These are phyloP conservation scores for Fusarium poae DNA, from an alignment of 2,329 filamentous ascomycete species.

Conservation along the genomic window DNA sequence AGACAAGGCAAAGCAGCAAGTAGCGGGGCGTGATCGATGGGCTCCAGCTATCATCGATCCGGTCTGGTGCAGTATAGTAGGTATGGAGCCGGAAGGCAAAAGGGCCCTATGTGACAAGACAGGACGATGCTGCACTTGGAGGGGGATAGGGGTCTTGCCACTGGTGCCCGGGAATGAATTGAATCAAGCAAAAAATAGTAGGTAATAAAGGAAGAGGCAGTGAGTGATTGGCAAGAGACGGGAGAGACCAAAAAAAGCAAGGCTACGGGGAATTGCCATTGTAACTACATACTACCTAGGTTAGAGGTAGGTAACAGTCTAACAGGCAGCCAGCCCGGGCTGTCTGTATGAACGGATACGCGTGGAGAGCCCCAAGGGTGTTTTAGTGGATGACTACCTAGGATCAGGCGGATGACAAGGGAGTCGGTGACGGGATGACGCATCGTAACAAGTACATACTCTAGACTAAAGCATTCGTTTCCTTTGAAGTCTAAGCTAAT, in stretches of 20 bases:
- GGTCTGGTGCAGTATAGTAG: conserved; percentile 15
- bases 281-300: too few relatives aligned
- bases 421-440: conserved; percentile 42
- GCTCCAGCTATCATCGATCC: conserved; percentile 23
- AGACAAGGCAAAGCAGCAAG: conserved; percentile 14
- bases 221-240: conserved; percentile 12
- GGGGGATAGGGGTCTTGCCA: conserved; percentile 1
- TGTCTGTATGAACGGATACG: conserved; percentile 19
- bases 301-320: conserved; percentile 3
- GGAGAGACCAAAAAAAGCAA: conserved; percentile 28
- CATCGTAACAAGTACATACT: background rate
- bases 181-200: background rate
- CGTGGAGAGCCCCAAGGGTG: conserved; percentile 37
- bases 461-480: background rate
- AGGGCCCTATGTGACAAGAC: conserved; percentile 6
- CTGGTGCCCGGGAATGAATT: conserved; percentile 13
- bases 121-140: background rate
- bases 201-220: conserved; percentile 1
- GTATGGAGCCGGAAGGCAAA: conserved; percentile 24
- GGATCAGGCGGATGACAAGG: conserved; percentile 30
- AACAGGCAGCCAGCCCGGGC: conserved; percentile 19
- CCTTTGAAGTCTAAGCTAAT: background rate
- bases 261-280: conserved; percentile 28
- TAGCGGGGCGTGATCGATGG: conserved; percentile 33
- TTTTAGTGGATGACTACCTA: conserved; percentile 37